These are phyloP conservation scores for Chalaropsis thielavioides DNA, from an alignment of 2,329 filamentous ascomycete species.

Conservation along the genomic window DNA sequence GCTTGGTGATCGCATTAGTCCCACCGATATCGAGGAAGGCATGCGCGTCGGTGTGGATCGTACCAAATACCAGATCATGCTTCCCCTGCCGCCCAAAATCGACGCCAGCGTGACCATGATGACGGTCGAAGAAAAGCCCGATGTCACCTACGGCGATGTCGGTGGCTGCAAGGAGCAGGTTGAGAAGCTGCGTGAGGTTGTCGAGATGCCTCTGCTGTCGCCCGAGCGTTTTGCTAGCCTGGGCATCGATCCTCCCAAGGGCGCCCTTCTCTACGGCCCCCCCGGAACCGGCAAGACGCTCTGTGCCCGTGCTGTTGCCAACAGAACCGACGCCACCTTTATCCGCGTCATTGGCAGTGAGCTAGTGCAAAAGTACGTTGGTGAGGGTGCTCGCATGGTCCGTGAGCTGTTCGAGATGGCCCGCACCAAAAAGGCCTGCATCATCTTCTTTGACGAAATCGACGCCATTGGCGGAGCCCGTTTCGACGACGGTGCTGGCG, in stretches of 20 bases:
- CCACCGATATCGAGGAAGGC: conserved; percentile 97
- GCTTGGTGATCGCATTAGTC: conserved; percentile 88
- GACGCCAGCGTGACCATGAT: conserved; percentile 99
- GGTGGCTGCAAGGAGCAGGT: conserved; percentile 99
- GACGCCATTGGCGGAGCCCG: conserved; percentile 90
- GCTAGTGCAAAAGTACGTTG: conserved; percentile 96
- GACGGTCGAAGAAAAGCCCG: conserved; percentile 99
- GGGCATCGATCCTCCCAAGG: conserved; percentile 98
- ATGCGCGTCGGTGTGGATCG: conserved; percentile 98
- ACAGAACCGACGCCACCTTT: conserved; percentile 95
- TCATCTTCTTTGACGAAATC: conserved; percentile 94
- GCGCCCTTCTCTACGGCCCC: conserved; percentile 87
- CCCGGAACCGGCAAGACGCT: conserved; percentile 98
- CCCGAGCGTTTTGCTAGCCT: conserved; percentile 95
- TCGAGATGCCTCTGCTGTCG: conserved; percentile 93
- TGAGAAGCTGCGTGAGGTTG: conserved; percentile 94
- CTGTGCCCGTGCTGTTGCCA: conserved; percentile 91
- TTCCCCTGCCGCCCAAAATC: conserved; percentile 94
- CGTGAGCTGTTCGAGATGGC: conserved; percentile 99
- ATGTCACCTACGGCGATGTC: conserved; percentile 97
- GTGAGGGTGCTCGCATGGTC: conserved; percentile 96
- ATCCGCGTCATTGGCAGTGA: conserved; percentile 97
- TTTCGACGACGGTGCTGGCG: conserved; percentile 91
- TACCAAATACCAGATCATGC: conserved; percentile 98
- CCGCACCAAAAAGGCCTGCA: conserved; percentile 97